A percentile compares a stretch with the other conserved stretches of the same genome.
Evolutionary conservation across 371 early-diverging fungal species (phyloP).

Genomic region (Phascolomyces articulosus): DNA sequence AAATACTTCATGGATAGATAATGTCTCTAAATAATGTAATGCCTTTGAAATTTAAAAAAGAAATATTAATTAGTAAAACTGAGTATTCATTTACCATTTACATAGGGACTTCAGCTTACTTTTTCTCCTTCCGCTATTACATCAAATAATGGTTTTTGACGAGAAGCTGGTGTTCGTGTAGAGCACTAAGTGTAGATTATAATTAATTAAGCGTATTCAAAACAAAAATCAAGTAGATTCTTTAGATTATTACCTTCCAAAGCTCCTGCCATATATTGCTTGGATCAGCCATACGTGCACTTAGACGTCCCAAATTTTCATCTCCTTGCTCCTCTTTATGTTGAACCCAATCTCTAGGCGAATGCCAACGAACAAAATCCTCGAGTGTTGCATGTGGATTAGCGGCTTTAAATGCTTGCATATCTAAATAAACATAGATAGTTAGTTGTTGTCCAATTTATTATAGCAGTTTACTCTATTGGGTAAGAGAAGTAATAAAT

Average conservation of each 20-base stretch:
- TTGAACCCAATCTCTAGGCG: constrained; percentile 85
- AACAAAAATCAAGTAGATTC: too few relatives aligned
- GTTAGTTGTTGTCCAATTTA: too few relatives aligned
- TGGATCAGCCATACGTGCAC: constrained; percentile 79
- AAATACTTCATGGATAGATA: constrained; percentile 69
- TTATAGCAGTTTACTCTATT: too few relatives aligned
- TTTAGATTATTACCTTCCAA: constrained; percentile 78
- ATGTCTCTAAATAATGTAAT: constrained; percentile 72
- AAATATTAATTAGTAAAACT: too few relatives aligned
- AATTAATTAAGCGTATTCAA: too few relatives aligned
- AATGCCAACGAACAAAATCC: constrained; percentile 97
- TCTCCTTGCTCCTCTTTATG: constrained; percentile 24
- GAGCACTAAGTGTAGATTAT: neutral
- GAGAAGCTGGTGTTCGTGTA: constrained; percentile 65
- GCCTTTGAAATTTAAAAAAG: too few relatives aligned
- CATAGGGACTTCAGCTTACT: constrained; percentile 21
- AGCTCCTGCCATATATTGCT: constrained; percentile 88
- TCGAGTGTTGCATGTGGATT: constrained; percentile 80
- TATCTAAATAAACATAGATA: constrained; percentile 45
- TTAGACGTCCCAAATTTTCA: constrained; percentile 42
- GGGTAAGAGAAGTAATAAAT: neutral
- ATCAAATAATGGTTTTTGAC: constrained; percentile 86
- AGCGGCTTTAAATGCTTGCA: constrained; percentile 87
- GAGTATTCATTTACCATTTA: too few relatives aligned
- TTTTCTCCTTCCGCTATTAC: constrained; percentile 72